Base-by-base conservation (phyloP, 2,329 filamentous ascomycete species). In the Calonectria pauciramosa region DNA sequence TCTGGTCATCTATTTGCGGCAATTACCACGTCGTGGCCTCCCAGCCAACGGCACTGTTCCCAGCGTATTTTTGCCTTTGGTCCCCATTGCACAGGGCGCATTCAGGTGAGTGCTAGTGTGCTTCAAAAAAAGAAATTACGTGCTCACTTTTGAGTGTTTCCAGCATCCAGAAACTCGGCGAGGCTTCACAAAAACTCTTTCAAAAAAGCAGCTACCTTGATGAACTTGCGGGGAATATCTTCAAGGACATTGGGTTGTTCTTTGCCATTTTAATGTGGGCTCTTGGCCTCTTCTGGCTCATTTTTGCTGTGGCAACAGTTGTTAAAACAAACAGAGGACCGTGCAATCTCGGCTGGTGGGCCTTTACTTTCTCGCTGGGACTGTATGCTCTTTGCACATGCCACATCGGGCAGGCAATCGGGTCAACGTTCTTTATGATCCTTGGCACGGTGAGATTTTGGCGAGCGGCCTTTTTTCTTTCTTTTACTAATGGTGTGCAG, bases 81-180 rank as follows among this genome's bases (percentile, higher is more conserved):
- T 91, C 0, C 91, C 92, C 0, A 84, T 93, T 0, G 92, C 91
- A 0, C 90, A 92, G 81, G 92, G 91, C n/a, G 91, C 90, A n/a
- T 93, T 89, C 78, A 88, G 85, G 44, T 86, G 86, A 64, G 84
- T 87, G 79, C 85, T 18, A 11, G 7, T 20, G 16, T 20, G 14
- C 9, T 30, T 20, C 2, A 6, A 10, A n/a, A n/a, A n/a, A n/a
- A n/a, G n/a, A 30, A 54, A 32, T 20, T 8, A 9, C 13, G 4
- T 13, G 18, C 26, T 30, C 3, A 32, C 16, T 10, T 13, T 5
- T 4, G 1, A 6, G 5, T 54, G 16, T 32, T 20, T 18, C 11
- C 8, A 54, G 51, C 8, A 54, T 54, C 6, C 51, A 54, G 13
- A 14, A 88, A 73, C 78, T 83, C 1, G 88, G 88, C 4, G 83